Percentiles rank a stretch among this genome's conserved stretches.
Conservation (phyloP, 495 filamentous ascomycete species). For the Aspergillus kassunensis region DNA sequence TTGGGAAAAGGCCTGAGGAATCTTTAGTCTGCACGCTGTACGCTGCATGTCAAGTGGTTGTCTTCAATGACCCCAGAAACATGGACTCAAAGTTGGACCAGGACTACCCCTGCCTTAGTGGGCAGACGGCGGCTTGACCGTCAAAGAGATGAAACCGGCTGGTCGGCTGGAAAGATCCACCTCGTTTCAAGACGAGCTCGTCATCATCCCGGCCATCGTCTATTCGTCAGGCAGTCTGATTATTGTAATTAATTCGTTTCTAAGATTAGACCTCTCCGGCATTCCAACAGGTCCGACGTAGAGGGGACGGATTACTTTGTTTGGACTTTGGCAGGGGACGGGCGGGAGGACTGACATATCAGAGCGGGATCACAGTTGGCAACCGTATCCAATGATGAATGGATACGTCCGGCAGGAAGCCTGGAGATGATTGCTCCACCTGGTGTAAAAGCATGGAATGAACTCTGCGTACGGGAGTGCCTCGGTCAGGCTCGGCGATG, state of each 20-base stretch:
- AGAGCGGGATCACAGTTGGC: background rate
- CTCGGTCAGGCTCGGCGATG: too few species aligned
- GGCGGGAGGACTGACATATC: constrained; percentile 1
- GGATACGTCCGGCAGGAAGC: background rate
- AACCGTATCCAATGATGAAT: constrained; percentile 1
- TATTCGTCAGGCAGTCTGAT: background rate
- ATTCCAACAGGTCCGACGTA: too few species aligned
- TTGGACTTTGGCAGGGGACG: background rate
- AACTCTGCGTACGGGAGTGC: too few species aligned
- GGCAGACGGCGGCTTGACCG: constrained; percentile 14
- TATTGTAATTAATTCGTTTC: too few species aligned
- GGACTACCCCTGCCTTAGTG: constrained; percentile 20
- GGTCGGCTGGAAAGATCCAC: constrained; percentile 12
- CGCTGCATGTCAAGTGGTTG: too few species aligned
- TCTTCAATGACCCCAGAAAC: background rate
- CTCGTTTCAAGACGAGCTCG: constrained; percentile 8
- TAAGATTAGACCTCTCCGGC: too few species aligned
- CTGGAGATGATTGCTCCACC: background rate
- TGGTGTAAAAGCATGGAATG: too few species aligned
- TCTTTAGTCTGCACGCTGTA: too few species aligned
- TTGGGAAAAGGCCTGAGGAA: too few species aligned
- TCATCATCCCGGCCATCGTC: background rate
- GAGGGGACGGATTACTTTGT: background rate
- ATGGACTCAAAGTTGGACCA: background rate
- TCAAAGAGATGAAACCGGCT: constrained; percentile 22